Conservation (phyloP, 2,329 filamentous ascomycete species). For the Emmonsia crescens region DNA sequence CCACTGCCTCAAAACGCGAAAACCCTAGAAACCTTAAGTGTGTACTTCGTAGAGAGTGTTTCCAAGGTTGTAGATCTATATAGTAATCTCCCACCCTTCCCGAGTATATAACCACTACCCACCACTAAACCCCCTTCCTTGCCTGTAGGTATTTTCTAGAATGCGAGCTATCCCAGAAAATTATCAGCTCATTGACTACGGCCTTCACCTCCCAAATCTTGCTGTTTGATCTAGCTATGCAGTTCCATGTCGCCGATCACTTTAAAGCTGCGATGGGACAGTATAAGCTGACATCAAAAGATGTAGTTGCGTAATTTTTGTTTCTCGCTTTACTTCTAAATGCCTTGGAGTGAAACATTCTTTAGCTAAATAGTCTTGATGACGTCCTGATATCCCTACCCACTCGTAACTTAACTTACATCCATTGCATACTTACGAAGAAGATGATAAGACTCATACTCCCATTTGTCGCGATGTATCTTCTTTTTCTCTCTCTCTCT, state of each 20-base stretch:
- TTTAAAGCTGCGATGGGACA: background rate
- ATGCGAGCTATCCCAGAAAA: background rate
- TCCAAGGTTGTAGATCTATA: background rate
- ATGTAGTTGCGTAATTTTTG: background rate
- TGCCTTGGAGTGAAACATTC: background rate
- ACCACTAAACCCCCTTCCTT: too few relatives aligned
- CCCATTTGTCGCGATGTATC: background rate
- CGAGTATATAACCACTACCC: background rate
- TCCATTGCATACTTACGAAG: too few relatives aligned
- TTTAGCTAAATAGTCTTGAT: too few relatives aligned
- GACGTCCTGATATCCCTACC: too few relatives aligned
- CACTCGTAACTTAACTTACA: too few relatives aligned
- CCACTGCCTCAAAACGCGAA: background rate
- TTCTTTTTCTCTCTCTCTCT: too few relatives aligned
- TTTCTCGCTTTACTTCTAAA: background rate
- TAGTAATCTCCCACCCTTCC: background rate
- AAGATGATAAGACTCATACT: background rate
- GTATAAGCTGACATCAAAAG: background rate
- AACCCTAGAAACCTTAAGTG: background rate
- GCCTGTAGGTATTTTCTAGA: background rate
- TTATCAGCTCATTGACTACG: background rate
- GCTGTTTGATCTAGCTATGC: background rate
- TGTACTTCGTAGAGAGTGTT: background rate
- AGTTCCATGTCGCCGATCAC: constrained; percentile 8
- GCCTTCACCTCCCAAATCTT: background rate